Conservation (phyloP, 148 eudicot genomes). For the Diospyros kaki region DNA sequence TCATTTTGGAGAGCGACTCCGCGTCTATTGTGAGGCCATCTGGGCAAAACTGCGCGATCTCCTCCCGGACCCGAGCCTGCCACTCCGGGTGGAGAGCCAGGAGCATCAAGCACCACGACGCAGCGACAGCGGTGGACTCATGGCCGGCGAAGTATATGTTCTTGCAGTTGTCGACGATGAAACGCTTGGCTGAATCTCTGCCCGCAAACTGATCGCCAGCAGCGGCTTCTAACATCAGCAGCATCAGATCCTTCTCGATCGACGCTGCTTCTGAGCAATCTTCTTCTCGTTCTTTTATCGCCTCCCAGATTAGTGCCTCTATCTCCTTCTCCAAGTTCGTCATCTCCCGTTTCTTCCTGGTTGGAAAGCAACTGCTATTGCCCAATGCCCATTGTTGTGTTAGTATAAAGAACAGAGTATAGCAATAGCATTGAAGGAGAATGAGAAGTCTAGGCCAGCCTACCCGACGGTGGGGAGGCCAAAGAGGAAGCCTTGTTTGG, state of each 20-base stretch:
- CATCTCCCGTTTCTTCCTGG: conserved; percentile 39
- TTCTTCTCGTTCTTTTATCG: conserved; percentile 49
- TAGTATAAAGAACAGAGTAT: background rate
- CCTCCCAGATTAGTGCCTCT: conserved; percentile 62
- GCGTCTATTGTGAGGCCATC: conserved; percentile 25
- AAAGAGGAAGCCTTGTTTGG: conserved; percentile 49
- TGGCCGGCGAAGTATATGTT: conserved; percentile 91
- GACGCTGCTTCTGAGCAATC: conserved; percentile 28
- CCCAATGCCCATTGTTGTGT: background rate
- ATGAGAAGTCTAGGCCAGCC: background rate
- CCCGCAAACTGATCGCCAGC: conserved; percentile 33
- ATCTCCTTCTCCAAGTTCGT: conserved; percentile 58
- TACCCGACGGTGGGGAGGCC: conserved; percentile 49
- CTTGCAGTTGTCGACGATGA: conserved; percentile 85
- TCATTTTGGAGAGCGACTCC: conserved; percentile 59
- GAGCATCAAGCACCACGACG: conserved; percentile 86
- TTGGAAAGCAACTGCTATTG: conserved; percentile 20
- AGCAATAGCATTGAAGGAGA: no score
- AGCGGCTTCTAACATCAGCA: conserved; percentile 62
- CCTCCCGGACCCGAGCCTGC: conserved; percentile 60
- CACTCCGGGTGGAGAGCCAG: conserved; percentile 73
- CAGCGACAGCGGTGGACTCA: conserved; percentile 76
- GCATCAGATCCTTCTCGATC: conserved; percentile 54
- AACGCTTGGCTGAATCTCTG: conserved; percentile 35
- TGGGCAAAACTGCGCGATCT: conserved; percentile 31